phyloP scores from a whole-genome alignment of 257 asterid genomes.

The Solanum tarijense region DNA sequence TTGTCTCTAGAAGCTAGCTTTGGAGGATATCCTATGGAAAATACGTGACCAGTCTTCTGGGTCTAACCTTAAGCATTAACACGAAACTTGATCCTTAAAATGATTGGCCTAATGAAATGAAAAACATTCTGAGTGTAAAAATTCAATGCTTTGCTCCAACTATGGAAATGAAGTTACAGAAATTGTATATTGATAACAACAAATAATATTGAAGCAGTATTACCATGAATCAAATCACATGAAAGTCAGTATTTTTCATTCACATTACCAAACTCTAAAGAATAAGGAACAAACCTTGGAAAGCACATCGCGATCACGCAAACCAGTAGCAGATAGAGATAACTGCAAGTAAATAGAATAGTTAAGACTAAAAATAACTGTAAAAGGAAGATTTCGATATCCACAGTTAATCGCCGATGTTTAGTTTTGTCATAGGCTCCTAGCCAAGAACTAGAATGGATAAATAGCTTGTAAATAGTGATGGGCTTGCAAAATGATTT shows the following conservation, averaged over 20 bases:
- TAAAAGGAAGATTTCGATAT: neutral
- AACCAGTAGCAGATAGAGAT: conserved; percentile 72
- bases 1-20: neutral
- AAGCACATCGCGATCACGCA: conserved; percentile 81
- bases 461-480: neutral
- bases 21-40: neutral
- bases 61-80: neutral
- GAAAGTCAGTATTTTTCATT: neutral
- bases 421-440: neutral
- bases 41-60: neutral
- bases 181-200: neutral
- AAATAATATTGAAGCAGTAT: neutral
- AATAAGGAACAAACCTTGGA: conserved; percentile 67
- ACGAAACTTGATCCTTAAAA: neutral
- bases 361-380: neutral
- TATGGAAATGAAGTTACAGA: neutral
- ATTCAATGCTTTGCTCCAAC: neutral
- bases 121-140: neutral
- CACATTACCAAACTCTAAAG: neutral
- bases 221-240: neutral
- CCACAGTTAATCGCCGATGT: neutral
- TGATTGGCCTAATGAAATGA: neutral
- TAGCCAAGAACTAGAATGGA: neutral
- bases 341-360: conserved; percentile 42
- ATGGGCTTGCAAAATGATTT: neutral